phyloP scores from a whole-genome alignment of 2,329 filamentous ascomycete species.

The Calonectria hongkongensis region DNA sequence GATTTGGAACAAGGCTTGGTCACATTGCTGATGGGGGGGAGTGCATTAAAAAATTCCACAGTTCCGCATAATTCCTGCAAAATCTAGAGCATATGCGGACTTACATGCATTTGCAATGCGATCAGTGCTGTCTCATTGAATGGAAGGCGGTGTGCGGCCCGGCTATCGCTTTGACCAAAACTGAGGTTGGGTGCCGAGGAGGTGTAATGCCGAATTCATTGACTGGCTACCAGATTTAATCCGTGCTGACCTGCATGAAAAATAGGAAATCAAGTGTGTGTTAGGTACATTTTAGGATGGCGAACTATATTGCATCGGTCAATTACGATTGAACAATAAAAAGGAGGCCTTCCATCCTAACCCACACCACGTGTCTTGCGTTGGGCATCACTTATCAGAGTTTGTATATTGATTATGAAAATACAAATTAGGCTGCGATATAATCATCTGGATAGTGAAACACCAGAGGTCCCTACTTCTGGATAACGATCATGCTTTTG shows the following conservation, averaged over 20 bases:
- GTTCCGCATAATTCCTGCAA: neutral
- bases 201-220: neutral
- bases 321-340: neutral
- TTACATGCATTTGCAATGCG: neutral
- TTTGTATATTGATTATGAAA: neutral
- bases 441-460: neutral
- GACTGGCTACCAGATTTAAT: too few relatives aligned
- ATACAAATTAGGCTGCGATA: neutral
- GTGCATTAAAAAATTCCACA: neutral
- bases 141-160: neutral
- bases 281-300: too few relatives aligned
- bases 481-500: neutral
- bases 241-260: neutral
- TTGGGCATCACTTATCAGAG: neutral
- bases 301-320: neutral
- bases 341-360: constrained; percentile 5
- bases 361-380: neutral
- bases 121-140: neutral
- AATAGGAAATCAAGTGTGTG: neutral
- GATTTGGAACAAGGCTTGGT: neutral
- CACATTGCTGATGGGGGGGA: neutral
- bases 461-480: neutral
- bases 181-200: neutral
- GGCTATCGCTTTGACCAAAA: neutral
- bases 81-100: neutral